Base-by-base conservation (phyloP, 257 asterid species). In the Mentha longifolia region DNA sequence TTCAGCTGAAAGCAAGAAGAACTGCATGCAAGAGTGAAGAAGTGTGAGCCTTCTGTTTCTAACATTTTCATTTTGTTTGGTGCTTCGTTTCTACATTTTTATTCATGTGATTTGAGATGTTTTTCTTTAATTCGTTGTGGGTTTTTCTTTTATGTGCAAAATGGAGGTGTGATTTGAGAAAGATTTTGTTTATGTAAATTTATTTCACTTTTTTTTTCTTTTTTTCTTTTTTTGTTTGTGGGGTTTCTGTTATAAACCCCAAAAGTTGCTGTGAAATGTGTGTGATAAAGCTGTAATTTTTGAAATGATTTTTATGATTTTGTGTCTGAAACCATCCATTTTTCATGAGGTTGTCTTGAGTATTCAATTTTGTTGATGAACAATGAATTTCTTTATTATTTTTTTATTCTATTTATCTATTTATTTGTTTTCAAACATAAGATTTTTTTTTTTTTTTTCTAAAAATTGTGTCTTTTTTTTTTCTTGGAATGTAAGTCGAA, bases 31-130 rank as follows among this genome's bases (percentile, higher is more conserved):
- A 64, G 50, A 37, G 62, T 30, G 22, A 46, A 41, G 42, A 30
- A 43, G 58, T 72, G 76, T 63, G 61, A 63, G 31, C 76, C 59
- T 61, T 13, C 58, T 46, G 14, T 46, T 70, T 45, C 35, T 22
- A 3, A 10, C 43, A 35, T 14, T 42, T n/a, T 63, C 33, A 9
- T 42, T n/a, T 63, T 20, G 4, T 20, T 68, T 50, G 42, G 12
- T 67, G n/a, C 37, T 9, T 60, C 41, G 14, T 25, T 59, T 28
- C 8, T 47, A 11, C 47, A 25, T 62, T 33, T n/a, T 60, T 11
- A 9, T 25, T 55, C 17, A 17, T 28, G 17, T 7, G 45, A 42
- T 52, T 41, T 56, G 33, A 14, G 0, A 6, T 6, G 20, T 31
- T 56, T 74, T 41, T 39, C 50, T 22, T 47, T 13, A 10, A 5